Evolutionary conservation across 441 rosid species (phyloP).

Genomic region (Capsella rubella): DNA sequence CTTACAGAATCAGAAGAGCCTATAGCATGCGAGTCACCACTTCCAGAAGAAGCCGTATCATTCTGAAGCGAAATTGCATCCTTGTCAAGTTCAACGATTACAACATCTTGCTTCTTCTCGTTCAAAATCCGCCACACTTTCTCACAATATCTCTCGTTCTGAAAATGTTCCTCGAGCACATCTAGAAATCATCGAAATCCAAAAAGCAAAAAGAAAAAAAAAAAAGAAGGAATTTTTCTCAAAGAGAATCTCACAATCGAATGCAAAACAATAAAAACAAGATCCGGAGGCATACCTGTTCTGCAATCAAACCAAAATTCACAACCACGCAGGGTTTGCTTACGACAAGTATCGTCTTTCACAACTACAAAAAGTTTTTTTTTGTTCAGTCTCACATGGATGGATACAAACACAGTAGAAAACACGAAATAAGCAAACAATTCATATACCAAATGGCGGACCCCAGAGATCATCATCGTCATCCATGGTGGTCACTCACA

Average conservation of each 20-base stretch:
- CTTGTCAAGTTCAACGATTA: conserved; percentile 58
- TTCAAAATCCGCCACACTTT: conserved; percentile 62
- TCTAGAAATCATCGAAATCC: not conserved
- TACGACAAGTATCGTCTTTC: conserved; percentile 44
- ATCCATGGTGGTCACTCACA: conserved; percentile 45
- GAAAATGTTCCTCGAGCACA: conserved; percentile 57
- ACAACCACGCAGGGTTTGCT: conserved; percentile 47
- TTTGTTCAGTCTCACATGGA: too few species aligned
- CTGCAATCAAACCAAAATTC: conserved; percentile 58
- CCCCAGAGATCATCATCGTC: conserved; percentile 67
- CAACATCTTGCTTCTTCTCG: conserved; percentile 57
- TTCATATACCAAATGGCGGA: conserved; percentile 46
- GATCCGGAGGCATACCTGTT: conserved; percentile 49
- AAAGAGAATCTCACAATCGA: conserved; percentile 10
- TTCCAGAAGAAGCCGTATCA: conserved; percentile 59
- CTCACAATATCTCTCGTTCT: conserved; percentile 62
- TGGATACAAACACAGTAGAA: too few species aligned
- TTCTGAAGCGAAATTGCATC: conserved; percentile 51
- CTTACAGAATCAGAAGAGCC: conserved; percentile 54
- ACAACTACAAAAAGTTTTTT: conserved; percentile 38
- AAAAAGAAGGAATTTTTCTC: not conserved
- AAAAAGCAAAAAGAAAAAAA: not conserved
- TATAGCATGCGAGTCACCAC: conserved; percentile 49
- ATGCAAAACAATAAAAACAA: not conserved
- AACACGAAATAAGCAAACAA: too few species aligned